Evolutionary conservation across 441 rosid genomes (phyloP), one percentile per base, ranked within the genome.

Genomic region (Erysimum cheiri): DNA sequence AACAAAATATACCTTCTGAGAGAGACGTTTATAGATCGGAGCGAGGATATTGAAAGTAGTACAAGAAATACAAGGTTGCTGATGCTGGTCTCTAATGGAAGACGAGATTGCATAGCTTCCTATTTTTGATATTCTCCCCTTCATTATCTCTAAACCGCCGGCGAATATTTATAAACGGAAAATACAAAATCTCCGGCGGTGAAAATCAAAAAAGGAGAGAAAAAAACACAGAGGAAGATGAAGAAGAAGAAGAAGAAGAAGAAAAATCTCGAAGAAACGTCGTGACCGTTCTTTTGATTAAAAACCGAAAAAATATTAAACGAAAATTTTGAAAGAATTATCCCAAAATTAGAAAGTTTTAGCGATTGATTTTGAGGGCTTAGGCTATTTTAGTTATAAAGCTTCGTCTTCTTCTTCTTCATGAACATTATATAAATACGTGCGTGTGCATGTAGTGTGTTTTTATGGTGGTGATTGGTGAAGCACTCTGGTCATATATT

Each of bases 31-130:
- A 77, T 92, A 92, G 69, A 92, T 90, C 6, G 98, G 98, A 55
- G 98, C 98, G 26, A 92, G 87, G 78, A 92, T 92, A 70, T 92
- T 92, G 79, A 92, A 92, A 64, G 98, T 92, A 59, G 96, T 92
- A 59, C 96, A 92, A 5, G 95, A 87, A 54, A 92, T 87, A 80
- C 93, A 85, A 14, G 98, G 98, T 41, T 85, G 93, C 47, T 85
- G 89, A 26, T 78, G 87, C 48, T 85, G 85, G 59, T 85, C 92
- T 60, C 77, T 84, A 55, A 92, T 77, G 47, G 96, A 87, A 5
- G 98, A 90, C 0, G 96, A 79, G 55, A 92, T 92, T 19, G 98
- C 96, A 59, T 87, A 92, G 78, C 91, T 88, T 61, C 98, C 98
- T 32, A 90, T 92, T 69, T 85, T 86, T 1, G 94, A 89, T 24